phyloP scores from a whole-genome alignment of 805 yeast genomes.

The Yamadazyma olivae region DNA sequence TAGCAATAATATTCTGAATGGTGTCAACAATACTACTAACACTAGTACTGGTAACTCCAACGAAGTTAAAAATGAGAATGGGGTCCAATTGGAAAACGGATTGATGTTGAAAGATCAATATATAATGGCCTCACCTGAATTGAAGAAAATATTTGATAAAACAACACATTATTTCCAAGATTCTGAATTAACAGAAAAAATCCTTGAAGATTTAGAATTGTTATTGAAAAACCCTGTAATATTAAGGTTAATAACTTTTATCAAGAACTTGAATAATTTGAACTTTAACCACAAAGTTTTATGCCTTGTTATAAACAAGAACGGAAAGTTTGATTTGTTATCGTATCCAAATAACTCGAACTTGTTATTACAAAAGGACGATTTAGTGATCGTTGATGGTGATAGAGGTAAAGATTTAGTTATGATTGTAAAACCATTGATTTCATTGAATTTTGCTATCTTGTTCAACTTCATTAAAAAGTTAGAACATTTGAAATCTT shows the following conservation, averaged over 20 bases:
- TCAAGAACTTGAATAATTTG: constrained; percentile 40
- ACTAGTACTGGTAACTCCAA: not conserved
- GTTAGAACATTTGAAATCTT: constrained; percentile 61
- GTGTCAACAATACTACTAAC: not conserved
- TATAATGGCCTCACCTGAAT: constrained; percentile 57
- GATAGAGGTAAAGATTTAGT: constrained; percentile 82
- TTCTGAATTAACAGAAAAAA: constrained; percentile 21
- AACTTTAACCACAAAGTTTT: constrained; percentile 38
- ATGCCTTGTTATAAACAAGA: constrained; percentile 54
- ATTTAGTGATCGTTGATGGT: constrained; percentile 76
- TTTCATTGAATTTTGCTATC: constrained; percentile 62
- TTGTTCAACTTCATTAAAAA: constrained; percentile 73
- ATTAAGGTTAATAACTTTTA: constrained; percentile 30
- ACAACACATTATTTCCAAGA: constrained; percentile 54
- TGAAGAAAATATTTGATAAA: constrained; percentile 46
- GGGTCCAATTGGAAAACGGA: constrained; percentile 58
- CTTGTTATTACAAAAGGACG: constrained; percentile 53
- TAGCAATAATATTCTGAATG: not conserved
- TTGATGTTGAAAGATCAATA: constrained; percentile 51
- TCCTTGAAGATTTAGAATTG: constrained; percentile 23
- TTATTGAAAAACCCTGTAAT: constrained; percentile 27
- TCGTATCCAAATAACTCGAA: constrained; percentile 67
- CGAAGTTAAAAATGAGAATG: constrained; percentile 1
- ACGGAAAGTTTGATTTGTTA: constrained; percentile 67
- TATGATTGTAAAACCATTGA: constrained; percentile 63